Percentiles rank a stretch among this genome's conserved stretches.
Conservation (phyloP, 2,329 filamentous ascomycete species). For the Penicillium sumatraense region DNA sequence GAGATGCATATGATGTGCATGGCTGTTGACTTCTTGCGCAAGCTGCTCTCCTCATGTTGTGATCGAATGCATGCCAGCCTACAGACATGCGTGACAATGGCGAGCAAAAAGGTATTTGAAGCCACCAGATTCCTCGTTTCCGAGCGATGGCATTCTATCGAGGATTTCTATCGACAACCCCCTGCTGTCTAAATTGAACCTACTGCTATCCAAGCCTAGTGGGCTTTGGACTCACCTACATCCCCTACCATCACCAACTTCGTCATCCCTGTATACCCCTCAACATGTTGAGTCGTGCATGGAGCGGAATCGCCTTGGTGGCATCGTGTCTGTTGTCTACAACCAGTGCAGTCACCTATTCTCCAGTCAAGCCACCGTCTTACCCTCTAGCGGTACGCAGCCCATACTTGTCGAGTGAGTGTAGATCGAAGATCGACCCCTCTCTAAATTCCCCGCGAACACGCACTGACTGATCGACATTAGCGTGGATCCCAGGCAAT, state of each 20-base stretch:
- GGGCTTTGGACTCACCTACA: background rate
- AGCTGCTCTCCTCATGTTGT: conserved; percentile 20
- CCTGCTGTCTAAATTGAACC: too few relatives aligned
- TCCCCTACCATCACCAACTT: background rate
- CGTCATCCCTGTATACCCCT: background rate
- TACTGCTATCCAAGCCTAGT: too few relatives aligned
- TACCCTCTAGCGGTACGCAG: conserved; percentile 47
- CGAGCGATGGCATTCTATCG: conserved; percentile 11
- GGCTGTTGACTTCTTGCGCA: conserved; percentile 16
- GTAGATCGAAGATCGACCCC: background rate
- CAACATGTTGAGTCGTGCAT: conserved; percentile 16
- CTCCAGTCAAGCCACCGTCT: conserved; percentile 37
- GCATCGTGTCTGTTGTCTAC: conserved; percentile 6
- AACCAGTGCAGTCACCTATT: conserved; percentile 16
- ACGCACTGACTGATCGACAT: conserved; percentile 12
- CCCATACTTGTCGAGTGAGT: conserved; percentile 41
- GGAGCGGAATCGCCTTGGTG: conserved; percentile 10
- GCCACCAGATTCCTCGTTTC: conserved; percentile 5
- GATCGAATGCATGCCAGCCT: conserved; percentile 13
- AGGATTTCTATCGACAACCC: too few relatives aligned
- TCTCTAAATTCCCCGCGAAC: background rate
- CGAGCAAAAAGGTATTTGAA: conserved; percentile 16
- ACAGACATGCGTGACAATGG: background rate
- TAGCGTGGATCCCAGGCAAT: conserved; percentile 46
- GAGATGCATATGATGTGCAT: conserved; percentile 15